Base-by-base conservation (phyloP, 352 stramenopile species). In the Thraustochytrium sp. region DNA sequence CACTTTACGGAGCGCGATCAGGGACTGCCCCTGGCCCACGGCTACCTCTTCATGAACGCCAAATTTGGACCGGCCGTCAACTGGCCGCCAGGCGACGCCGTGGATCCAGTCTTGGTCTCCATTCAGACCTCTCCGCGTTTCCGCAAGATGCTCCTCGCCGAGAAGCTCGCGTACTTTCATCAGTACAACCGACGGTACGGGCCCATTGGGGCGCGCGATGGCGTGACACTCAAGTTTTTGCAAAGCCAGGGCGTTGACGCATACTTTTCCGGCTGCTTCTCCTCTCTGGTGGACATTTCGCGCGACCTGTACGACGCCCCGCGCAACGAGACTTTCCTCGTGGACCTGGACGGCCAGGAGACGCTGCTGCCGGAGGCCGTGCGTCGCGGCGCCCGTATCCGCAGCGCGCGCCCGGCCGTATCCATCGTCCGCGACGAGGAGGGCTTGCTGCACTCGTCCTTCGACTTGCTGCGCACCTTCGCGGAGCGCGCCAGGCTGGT, bases 201-300 rank as follows among this genome's bases (percentile, higher is more conserved):
- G 31, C 29, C 36, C 1, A 26, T 77, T 11, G 65, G 65, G 11
- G 65, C 65, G 2, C 36, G 65, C n/a, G 65, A 77, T 23, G 26
- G 36, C 31, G 13, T 36, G 13, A 77, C 65, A 21, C 65, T 77
- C 0, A 36, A 77, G 18, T 55, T 62, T 34, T 36, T 77, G 13
- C 37, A n/a, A 21, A 29, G 23, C 31, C 29, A 55, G 0, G 65
- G 65, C 18, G 49, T 77, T 8, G 18, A 75, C 16, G 65, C 65
- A 26, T 77, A 38, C n/a, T 77, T 75, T 61, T 77, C 65, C 23
- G 49, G 42, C 49, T 77, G 65, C 65, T 77, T 77, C n/a, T 62
- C 65, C 16, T 64, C 65, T 36, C 68, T 77, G 38, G 49, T 77
- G 8, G 49, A 77, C 46, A 38, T 62, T 62, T 18, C 23, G 11